Evolutionary conservation across 129 eudicot genomes (phyloP), one percentile per base, ranked within the genome.

Genomic region (Flaveria ramosissima): DNA sequence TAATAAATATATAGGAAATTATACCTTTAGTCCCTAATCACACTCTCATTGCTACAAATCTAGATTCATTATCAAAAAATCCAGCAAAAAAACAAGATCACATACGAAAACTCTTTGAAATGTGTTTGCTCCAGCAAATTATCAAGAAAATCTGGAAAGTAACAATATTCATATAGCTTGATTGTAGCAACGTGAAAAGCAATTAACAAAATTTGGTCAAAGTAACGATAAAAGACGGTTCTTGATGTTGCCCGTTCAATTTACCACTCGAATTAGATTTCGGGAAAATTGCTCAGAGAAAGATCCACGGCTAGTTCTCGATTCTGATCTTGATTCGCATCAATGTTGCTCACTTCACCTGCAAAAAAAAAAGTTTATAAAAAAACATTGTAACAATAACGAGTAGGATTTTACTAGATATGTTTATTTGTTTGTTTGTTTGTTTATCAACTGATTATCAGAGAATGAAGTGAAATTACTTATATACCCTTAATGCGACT

Each of bases 261-360:
- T 43, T 42, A 41, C 32, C 43, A 41, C 13, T 23, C 16, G 42
- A 1, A 65, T 73, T 67, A 80, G 68, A 42, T 63, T 53, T 73
- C 79, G 0, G 78, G 51, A 67, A 80, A 80, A 65, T 80, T 80
- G 75, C 75, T 80, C 43, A 65, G 41, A 27, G 84, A 73, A 73
- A 80, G 79, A 73, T 66, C 79, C 84, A 80, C 79, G 6, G 19
- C 79, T 55, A 67, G 69, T 73, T 57, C 83, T 73, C 17, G 71
- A 62, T 50, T 71, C 45, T 47, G 53, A 71, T 70, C 82, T 70
- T 55, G 79, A 66, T 43, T 80, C 5, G 75, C 71, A 17, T 65
- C 75, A 9, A 55, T 20, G 45, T 67, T 73, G 70, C 59, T 55
- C 63, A 17, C 68, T 66, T 73, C 84, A 3, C 75, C 84, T 80